Conservation (phyloP, 2,329 filamentous ascomycete species). For the Fusarium dlaminii region DNA sequence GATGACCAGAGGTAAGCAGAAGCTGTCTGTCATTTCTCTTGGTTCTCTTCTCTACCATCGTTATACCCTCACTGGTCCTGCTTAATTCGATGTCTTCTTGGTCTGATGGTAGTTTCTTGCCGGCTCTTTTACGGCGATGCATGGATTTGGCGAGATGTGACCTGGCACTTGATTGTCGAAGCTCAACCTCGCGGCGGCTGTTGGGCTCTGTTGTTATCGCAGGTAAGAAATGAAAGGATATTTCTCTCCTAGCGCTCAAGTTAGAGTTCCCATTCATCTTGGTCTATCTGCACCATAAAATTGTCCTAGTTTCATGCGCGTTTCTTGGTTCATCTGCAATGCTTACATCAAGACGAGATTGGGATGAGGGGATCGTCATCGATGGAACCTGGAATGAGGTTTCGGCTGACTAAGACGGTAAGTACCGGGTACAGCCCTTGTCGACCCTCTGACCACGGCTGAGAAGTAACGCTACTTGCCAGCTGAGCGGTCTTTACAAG, state of each 20-base stretch:
- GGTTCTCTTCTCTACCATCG: fast-evolving
- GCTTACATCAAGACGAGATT: background rate
- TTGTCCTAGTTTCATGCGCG: fast-evolving
- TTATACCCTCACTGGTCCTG: fast-evolving
- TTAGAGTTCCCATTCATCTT: fast-evolving
- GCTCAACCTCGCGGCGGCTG: conserved; percentile 6
- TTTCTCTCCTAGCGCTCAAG: fast-evolving
- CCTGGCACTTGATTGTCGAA: conserved; percentile 2
- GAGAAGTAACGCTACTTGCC: background rate
- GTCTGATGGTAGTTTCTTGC: fast-evolving
- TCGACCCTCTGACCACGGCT: fast-evolving
- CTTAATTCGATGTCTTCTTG: fast-evolving
- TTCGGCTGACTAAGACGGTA: background rate
- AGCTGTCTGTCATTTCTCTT: background rate
- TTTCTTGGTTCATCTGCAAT: fast-evolving
- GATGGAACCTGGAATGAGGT: background rate
- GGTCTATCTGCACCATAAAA: fast-evolving
- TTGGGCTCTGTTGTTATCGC: background rate
- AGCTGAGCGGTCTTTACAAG: background rate
- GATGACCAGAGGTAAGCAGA: background rate
- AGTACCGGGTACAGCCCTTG: background rate
- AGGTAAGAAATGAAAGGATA: background rate
- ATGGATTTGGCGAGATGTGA: conserved; percentile 2
- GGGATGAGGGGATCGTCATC: background rate
- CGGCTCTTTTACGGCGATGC: background rate